phyloP scores from a whole-genome alignment of 495 filamentous ascomycete species.

The Delitschia confertaspora region DNA sequence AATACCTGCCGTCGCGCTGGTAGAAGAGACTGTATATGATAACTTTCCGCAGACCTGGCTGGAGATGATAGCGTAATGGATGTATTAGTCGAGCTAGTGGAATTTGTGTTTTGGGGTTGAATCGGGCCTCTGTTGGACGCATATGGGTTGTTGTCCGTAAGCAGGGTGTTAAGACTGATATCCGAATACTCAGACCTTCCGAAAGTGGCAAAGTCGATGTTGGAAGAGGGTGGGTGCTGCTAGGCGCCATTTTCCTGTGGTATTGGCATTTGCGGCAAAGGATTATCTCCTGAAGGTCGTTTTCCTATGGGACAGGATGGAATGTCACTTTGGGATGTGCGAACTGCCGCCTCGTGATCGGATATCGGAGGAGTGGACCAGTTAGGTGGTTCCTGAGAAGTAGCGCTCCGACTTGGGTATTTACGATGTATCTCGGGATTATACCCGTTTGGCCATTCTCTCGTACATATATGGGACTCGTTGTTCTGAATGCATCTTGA shows the following conservation, averaged over 20 bases:
- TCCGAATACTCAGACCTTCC: conserved; percentile 15
- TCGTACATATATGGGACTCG: conserved; percentile 19
- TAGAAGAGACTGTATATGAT: conserved; percentile 33
- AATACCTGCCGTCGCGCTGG: conserved; percentile 31
- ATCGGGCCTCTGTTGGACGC: not conserved
- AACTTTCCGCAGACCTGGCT: conserved; percentile 8
- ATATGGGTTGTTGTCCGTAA: conserved; percentile 6
- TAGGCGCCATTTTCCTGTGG: not conserved
- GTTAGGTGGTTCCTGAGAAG: not conserved
- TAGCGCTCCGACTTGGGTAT: conserved; percentile 8
- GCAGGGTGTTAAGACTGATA: conserved; percentile 10
- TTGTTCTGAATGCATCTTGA: conserved; percentile 19
- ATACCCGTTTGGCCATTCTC: conserved; percentile 22
- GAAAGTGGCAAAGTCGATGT: conserved; percentile 22
- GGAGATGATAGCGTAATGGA: no score
- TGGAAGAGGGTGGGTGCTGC: conserved; percentile 1
- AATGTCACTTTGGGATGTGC: not conserved
- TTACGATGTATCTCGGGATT: conserved; percentile 20
- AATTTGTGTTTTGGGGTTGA: no score
- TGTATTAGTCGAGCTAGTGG: no score
- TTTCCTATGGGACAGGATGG: no score
- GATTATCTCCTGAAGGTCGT: not conserved
- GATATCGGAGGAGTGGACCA: conserved; percentile 1
- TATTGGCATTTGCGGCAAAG: not conserved
- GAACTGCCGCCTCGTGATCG: not conserved